A percentile compares a stretch with the other conserved stretches of the same genome.
phyloP scores from a whole-genome alignment of 441 rosid species.

The Viola pubescens region DNA sequence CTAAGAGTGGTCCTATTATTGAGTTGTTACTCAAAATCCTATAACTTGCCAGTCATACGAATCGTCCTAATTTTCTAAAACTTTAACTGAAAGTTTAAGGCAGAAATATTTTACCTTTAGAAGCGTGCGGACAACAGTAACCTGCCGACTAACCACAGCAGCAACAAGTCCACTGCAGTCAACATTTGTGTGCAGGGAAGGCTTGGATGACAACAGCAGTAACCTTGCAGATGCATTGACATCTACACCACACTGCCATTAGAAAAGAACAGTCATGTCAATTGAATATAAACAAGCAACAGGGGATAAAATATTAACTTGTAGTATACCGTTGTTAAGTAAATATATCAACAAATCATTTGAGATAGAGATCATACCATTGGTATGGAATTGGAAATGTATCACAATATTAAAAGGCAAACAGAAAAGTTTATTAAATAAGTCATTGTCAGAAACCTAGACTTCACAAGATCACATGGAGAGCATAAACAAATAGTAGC shows the following conservation, averaged over 20 bases:
- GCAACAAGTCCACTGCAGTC: constrained; percentile 87
- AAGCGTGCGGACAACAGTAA: constrained; percentile 48
- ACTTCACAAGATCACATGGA: not conserved
- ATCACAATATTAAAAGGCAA: too few species aligned
- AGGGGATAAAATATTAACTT: not conserved
- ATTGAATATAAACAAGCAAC: not conserved
- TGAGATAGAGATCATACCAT: too few species aligned
- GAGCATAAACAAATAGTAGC: not conserved
- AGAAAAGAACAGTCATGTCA: constrained; percentile 14
- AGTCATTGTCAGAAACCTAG: not conserved
- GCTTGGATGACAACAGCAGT: constrained; percentile 75
- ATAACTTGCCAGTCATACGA: not conserved
- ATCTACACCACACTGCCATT: constrained; percentile 76
- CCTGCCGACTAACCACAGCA: constrained; percentile 83
- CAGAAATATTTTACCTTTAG: constrained; percentile 47
- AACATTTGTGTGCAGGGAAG: constrained; percentile 77
- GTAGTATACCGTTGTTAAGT: too few species aligned
- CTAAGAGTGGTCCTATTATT: not conserved
- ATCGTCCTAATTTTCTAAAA: not conserved
- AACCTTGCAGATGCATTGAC: constrained; percentile 52
- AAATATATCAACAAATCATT: too few species aligned
- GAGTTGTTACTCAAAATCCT: not conserved
- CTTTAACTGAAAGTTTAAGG: not conserved
- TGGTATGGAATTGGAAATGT: too few species aligned
- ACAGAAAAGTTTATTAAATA: too few species aligned